Conservation (phyloP, 202 grass and related monocot genomes). For the Carex arenaria region DNA sequence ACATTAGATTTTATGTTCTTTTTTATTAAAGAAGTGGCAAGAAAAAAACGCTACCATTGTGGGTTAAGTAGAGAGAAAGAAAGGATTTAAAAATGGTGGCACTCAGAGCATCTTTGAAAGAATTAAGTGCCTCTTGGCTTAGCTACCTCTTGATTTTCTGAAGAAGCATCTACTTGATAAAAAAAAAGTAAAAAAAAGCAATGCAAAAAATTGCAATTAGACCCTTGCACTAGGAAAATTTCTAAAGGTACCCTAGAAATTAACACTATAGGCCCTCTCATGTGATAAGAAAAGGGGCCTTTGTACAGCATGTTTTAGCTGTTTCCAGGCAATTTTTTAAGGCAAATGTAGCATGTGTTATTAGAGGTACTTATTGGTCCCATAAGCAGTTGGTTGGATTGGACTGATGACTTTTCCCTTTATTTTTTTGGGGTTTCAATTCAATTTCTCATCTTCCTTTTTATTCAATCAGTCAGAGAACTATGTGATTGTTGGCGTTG, state of each 20-base stretch:
- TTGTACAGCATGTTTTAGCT: background rate
- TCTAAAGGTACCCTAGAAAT: background rate
- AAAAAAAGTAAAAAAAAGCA: background rate
- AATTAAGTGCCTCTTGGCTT: conserved; percentile 32
- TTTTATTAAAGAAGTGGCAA: background rate
- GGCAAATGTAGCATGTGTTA: background rate
- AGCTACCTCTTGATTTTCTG: conserved; percentile 56
- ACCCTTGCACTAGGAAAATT: background rate
- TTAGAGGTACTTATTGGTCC: background rate
- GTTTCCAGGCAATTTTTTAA: background rate
- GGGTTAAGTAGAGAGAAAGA: conserved; percentile 48
- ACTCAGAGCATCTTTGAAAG: conserved; percentile 49
- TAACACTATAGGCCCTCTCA: background rate
- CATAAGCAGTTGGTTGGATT: background rate
- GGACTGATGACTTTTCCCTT: background rate
- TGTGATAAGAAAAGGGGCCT: background rate
- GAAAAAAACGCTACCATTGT: conserved; percentile 27
- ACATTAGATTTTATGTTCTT: conserved; percentile 27
- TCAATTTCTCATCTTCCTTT: background rate
- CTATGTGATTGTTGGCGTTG: background rate
- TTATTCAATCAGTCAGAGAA: background rate
- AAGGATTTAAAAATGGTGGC: conserved; percentile 40
- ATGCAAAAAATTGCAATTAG: background rate
- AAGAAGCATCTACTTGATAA: conserved; percentile 36
- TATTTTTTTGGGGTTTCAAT: background rate